Evolutionary conservation across 352 stramenopile species (phyloP).

Genomic region (Synura sp.): DNA sequence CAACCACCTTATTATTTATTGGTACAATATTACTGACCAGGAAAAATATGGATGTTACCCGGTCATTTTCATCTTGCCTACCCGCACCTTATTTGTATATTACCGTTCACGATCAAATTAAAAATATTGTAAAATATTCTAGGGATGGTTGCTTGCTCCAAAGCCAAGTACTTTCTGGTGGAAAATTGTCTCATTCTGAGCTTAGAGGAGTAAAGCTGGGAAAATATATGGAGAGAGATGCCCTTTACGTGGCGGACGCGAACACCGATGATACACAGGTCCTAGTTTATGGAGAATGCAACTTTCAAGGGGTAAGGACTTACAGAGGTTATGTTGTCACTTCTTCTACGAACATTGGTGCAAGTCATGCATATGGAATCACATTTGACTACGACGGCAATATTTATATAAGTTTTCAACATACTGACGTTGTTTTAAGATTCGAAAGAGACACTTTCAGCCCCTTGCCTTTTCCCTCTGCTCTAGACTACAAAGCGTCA

Average conservation of each 20-base stretch:
- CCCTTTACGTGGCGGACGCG: slow-evolving; percentile 11
- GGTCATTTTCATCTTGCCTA: slow-evolving; percentile 7
- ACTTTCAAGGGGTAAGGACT: not conserved
- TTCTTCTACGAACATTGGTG: slow-evolving; percentile 4
- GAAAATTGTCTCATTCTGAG: not conserved
- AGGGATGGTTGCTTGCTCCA: slow-evolving; percentile 28
- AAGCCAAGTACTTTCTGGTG: not conserved
- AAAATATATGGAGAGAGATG: not conserved
- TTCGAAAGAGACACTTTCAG: slow-evolving; percentile 38
- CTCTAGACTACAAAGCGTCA: too few relatives aligned
- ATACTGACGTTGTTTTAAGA: slow-evolving; percentile 29
- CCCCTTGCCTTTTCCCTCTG: not conserved
- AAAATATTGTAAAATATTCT: slow-evolving; percentile 31
- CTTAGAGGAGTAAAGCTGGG: not conserved
- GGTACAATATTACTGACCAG: too few relatives aligned
- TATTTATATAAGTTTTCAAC: slow-evolving; percentile 39
- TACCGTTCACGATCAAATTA: slow-evolving; percentile 9
- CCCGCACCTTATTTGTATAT: slow-evolving; percentile 37
- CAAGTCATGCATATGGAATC: slow-evolving; percentile 32
- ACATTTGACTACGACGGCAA: slow-evolving; percentile 21
- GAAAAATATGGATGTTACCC: too few relatives aligned
- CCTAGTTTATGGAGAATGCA: slow-evolving; percentile 20
- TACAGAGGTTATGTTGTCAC: slow-evolving; percentile 11
- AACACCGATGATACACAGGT: too few relatives aligned
- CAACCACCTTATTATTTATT: too few relatives aligned